Base-by-base conservation (phyloP, 805 yeast species). In the Diddensiella caesifluorescens region DNA sequence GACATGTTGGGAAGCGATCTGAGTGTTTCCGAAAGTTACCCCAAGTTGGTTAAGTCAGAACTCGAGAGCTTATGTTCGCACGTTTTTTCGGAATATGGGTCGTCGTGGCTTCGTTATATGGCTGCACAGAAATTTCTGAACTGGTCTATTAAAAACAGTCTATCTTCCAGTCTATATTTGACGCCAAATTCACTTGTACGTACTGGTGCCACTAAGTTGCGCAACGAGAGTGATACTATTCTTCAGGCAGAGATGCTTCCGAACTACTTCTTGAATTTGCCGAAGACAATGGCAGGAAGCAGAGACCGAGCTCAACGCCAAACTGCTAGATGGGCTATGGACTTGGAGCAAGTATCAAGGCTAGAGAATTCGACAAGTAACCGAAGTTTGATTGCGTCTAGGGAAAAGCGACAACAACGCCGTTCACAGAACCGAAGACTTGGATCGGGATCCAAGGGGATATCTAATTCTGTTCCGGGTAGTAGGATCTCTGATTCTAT, bases 291-390 rank as follows among this genome's bases (percentile, higher is more conserved):
- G 37, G 31, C 16, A 6, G 34, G 19, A n/a, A 22, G 16, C 26
- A 44, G 31, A 10, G 45, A 29, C 2, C 25, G 28, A n/a, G 54
- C 54, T 6, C 54, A 51, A 30, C 32, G 32, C n/a, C 44, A 45
- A 15, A 51, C 51, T n/a, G 56, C 55, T 1, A 22, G 44, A n/a
- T 52, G 56, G 56, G 52, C 49, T 15, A 52, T 50, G 53, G 52
- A 45, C 20, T 27, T 52, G 25, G 56, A 52, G 27, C 51, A 51
- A 20, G 47, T 41, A 13, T 44, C 51, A n/a, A 44, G 56, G 7
- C 25, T 46, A 2, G 53, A 51, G 10, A 45, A 45, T 22, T 4
- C 22, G 32, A 19, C 44, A 42, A 15, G 32, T 36, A 18, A 32
- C 48, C 41, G 30, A 26, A 33, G 21, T 33, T 21, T 34, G 35